phyloP scores from a whole-genome alignment of 164 flowering plant species.

The Buxus sempervirens region DNA sequence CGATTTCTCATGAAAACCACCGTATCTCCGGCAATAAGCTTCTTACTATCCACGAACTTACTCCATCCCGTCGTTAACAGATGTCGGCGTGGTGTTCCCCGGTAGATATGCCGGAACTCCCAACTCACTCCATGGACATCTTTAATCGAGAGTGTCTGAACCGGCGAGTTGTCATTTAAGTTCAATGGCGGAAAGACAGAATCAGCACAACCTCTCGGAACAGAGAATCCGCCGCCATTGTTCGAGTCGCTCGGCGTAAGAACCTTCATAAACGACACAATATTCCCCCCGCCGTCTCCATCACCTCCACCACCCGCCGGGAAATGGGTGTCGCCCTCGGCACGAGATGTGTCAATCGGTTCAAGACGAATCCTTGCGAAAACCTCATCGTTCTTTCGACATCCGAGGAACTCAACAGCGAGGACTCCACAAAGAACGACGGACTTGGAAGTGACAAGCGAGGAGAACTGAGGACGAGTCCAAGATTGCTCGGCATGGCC shows the following conservation, averaged over 20 bases:
- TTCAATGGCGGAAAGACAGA: conserved; percentile 61
- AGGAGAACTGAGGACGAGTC: conserved; percentile 15
- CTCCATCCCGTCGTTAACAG: conserved; percentile 91
- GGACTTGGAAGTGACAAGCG: conserved; percentile 18
- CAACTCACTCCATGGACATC: conserved; percentile 55
- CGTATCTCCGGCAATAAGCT: conserved; percentile 68
- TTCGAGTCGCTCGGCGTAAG: conserved; percentile 80
- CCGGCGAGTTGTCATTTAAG: conserved; percentile 57
- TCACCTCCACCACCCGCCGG: neutral
- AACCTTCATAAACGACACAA: conserved; percentile 50
- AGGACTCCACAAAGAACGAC: conserved; percentile 35
- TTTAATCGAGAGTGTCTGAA: conserved; percentile 45
- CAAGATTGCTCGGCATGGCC: conserved; percentile 64
- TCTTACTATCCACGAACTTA: conserved; percentile 74
- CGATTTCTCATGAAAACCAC: conserved; percentile 60
- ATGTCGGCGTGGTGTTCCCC: conserved; percentile 83
- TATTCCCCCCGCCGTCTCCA: conserved; percentile 7
- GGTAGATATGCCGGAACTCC: conserved; percentile 60
- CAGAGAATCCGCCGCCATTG: conserved; percentile 91
- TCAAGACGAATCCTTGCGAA: conserved; percentile 37
- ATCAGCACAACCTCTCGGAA: conserved; percentile 80
- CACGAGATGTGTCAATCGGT: conserved; percentile 3
- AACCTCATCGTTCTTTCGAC: conserved; percentile 54
- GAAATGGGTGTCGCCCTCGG: neutral
- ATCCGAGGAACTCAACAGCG: conserved; percentile 35